These are phyloP conservation scores for Saccharomycopsis selenospora DNA, from an alignment of 805 yeast genomes.

Conservation along the genomic window DNA sequence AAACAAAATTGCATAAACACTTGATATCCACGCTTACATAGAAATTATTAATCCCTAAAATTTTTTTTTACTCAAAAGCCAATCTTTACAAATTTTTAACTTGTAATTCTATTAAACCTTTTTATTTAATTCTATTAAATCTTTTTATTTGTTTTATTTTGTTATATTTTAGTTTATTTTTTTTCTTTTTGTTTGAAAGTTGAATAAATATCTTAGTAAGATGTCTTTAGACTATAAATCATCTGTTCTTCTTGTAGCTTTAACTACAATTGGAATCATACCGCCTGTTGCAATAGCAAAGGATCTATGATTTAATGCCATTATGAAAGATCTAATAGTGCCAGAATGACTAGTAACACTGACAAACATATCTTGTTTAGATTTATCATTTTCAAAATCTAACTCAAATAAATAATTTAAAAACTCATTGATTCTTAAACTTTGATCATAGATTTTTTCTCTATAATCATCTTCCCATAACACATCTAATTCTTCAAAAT, in stretches of 20 bases:
- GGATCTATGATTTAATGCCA: slow-evolving; percentile 40
- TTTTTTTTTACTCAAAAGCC: no score
- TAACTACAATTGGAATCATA: slow-evolving; percentile 47
- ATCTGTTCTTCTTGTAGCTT: slow-evolving; percentile 26
- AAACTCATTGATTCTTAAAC: slow-evolving; percentile 42
- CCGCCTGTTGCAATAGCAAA: slow-evolving; percentile 49
- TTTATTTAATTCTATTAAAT: no score
- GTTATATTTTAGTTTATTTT: no score
- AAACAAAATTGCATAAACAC: no score
- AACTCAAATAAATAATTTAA: slow-evolving; percentile 38
- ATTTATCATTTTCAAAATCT: slow-evolving; percentile 18
- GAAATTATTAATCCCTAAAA: no score
- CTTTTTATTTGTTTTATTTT: no score
- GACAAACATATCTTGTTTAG: slow-evolving; percentile 23
- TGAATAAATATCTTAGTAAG: no score
- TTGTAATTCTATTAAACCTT: no score
- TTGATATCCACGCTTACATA: no score
- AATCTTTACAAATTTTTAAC: no score
- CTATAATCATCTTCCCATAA: slow-evolving; percentile 36
- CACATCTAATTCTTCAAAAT: slow-evolving; percentile 41
- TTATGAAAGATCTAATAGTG: slow-evolving; percentile 40
- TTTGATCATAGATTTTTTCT: slow-evolving; percentile 35
- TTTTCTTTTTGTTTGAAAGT: no score
- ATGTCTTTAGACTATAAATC: no score
- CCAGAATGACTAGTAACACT: slow-evolving; percentile 37